Conservation (phyloP, 176 grass and related monocot genomes). For the Aegilops speltoides region DNA sequence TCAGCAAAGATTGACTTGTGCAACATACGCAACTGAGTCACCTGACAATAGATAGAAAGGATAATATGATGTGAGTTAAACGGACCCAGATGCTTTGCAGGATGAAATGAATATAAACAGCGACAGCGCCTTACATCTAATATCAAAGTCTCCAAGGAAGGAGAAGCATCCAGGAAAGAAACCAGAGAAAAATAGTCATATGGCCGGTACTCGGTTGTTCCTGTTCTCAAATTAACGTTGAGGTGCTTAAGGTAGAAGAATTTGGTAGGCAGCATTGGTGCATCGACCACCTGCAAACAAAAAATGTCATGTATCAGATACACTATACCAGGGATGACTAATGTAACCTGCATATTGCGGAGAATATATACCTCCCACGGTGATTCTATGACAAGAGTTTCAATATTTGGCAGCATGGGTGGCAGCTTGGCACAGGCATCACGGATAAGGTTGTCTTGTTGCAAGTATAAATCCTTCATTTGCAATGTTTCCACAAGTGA, state of each 20-base stretch:
- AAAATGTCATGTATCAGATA: neutral
- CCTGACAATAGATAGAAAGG: neutral
- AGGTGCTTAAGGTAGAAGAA: slow-evolving; percentile 24
- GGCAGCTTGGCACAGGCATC: neutral
- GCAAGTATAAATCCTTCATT: neutral
- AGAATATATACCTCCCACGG: slow-evolving; percentile 1
- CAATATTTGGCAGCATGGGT: slow-evolving; percentile 5
- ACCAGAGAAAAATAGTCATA: slow-evolving; percentile 19
- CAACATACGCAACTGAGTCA: neutral
- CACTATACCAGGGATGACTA: neutral
- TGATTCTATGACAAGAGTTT: neutral
- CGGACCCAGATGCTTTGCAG: neutral
- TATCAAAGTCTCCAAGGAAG: slow-evolving; percentile 7
- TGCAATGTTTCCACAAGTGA: slow-evolving; percentile 9
- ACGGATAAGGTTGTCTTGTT: neutral
- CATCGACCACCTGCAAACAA: neutral
- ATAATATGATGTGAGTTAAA: neutral
- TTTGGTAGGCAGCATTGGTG: slow-evolving; percentile 4
- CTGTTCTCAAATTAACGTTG: neutral
- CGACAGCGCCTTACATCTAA: neutral
- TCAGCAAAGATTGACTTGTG: neutral
- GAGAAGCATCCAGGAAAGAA: slow-evolving; percentile 14
- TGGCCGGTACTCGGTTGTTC: neutral
- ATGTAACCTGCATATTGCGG: neutral
- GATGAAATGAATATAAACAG: neutral